phyloP scores from a whole-genome alignment of 345 rosid species.

The Arabis alpina region DNA sequence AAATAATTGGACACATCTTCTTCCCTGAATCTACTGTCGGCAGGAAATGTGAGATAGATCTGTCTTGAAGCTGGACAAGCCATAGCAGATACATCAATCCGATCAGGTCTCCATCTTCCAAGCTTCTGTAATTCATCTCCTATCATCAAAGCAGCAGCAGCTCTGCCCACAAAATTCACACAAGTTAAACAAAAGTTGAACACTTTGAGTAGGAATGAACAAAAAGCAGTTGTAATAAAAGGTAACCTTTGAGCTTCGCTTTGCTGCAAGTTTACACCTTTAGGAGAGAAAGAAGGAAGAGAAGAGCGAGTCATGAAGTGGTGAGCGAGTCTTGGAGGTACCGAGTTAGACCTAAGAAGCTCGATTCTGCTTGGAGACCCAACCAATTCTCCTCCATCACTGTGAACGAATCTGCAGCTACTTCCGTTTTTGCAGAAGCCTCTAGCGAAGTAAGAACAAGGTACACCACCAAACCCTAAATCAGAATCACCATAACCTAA shows the following conservation, averaged over 20 bases:
- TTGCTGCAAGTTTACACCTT: conserved; percentile 62
- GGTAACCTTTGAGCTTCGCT: conserved; percentile 69
- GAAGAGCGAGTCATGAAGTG: conserved; percentile 60
- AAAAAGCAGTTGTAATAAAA: background rate
- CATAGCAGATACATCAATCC: conserved; percentile 62
- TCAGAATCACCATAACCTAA: conserved; percentile 68
- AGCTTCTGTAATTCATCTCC: conserved; percentile 73
- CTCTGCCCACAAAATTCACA: conserved; percentile 37
- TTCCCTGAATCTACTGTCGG: conserved; percentile 92
- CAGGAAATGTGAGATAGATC: conserved; percentile 96
- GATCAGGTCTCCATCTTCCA: conserved; percentile 79
- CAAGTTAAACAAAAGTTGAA: background rate
- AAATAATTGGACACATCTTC: conserved; percentile 90
- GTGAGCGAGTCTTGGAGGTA: conserved; percentile 65
- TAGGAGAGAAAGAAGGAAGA: conserved; percentile 76
- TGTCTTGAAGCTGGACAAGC: conserved; percentile 91
- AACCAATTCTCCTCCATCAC: conserved; percentile 53
- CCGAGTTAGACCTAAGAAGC: conserved; percentile 83
- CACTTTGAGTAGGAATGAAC: background rate
- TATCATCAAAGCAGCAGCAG: conserved; percentile 75
- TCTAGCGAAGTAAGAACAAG: conserved; percentile 86
- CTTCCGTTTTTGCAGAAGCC: conserved; percentile 91
- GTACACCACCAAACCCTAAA: conserved; percentile 81
- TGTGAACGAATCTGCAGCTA: conserved; percentile 81
- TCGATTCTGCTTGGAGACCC: conserved; percentile 85